Conservation (phyloP, 164 flowering plant genomes). For the Cinnamomum micranthum region DNA sequence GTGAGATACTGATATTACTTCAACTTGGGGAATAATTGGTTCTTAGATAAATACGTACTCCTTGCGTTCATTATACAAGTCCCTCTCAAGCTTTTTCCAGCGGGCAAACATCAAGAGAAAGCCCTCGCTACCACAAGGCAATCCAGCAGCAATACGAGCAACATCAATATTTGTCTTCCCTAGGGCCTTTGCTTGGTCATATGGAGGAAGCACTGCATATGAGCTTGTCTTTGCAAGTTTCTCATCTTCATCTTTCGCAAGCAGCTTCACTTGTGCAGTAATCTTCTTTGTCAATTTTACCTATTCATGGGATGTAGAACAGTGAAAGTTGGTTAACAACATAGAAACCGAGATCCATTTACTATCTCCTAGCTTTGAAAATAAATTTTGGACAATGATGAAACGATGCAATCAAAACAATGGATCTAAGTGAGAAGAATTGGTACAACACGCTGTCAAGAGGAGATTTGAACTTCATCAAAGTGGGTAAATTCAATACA, state of each 20-base stretch:
- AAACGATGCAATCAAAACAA: background rate
- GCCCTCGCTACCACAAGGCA: constrained; percentile 99
- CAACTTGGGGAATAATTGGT: constrained; percentile 1
- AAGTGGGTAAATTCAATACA: too few species aligned
- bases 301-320: constrained; percentile 24
- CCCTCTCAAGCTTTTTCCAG: constrained; percentile 98
- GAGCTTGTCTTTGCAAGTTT: constrained; percentile 58
- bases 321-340: background rate
- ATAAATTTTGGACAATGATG: background rate
- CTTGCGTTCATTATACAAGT: constrained; percentile 93
- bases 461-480: too few species aligned
- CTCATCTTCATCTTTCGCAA: constrained; percentile 89
- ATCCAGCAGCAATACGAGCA: constrained; percentile 94
- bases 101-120: constrained; percentile 99
- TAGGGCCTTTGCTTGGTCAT: constrained; percentile 98
- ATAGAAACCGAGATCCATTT: background rate
- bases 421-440: too few species aligned
- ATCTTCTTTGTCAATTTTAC: constrained; percentile 82
- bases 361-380: background rate
- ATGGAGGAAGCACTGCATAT: constrained; percentile 74
- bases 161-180: constrained; percentile 94
- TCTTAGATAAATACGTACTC: constrained; percentile 42
- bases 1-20: background rate
- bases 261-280: constrained; percentile 85
- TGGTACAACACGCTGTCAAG: too few species aligned